A percentile compares a stretch with the other conserved stretches of the same genome.
These are phyloP conservation scores for Volvox africanus DNA, from an alignment of 139 green algal genomes.

Conservation along the genomic window DNA sequence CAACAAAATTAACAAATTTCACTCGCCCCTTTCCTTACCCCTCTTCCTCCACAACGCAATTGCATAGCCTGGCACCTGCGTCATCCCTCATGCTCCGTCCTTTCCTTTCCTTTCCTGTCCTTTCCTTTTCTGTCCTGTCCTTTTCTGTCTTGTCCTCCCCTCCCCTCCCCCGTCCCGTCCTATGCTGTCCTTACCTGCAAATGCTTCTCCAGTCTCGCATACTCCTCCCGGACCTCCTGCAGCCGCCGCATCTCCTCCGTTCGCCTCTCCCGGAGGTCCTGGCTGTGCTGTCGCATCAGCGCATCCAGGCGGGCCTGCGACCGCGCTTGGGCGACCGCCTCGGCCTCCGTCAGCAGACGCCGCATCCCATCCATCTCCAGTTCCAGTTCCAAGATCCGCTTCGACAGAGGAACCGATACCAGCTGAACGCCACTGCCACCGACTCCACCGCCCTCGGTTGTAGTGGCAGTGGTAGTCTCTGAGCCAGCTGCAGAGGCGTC, in stretches of 20 bases:
- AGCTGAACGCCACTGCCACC: too few species aligned
- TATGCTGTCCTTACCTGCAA: constrained; percentile 13
- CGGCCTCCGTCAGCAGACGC: background rate
- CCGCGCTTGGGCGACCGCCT: background rate
- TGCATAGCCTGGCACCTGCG: too few species aligned
- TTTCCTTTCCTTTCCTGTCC: background rate
- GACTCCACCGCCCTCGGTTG: too few species aligned
- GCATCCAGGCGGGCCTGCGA: background rate
- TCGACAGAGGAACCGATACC: background rate
- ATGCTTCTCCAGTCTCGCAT: constrained; percentile 4
- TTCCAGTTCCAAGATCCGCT: background rate
- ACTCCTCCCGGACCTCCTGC: constrained; percentile 23
- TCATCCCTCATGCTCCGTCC: too few species aligned
- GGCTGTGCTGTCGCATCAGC: background rate
- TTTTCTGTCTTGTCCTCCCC: background rate
- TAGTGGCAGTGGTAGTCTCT: too few species aligned
- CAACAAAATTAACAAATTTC: too few species aligned
- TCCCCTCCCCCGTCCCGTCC: background rate
- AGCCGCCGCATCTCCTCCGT: constrained; percentile 18
- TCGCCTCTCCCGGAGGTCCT: background rate
- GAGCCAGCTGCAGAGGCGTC: too few species aligned
- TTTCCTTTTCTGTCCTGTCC: background rate
- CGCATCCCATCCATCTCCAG: background rate
- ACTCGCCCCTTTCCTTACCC: too few species aligned
- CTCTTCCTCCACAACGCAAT: too few species aligned